These are phyloP conservation scores for Coleophoma eucalyptorum DNA, from an alignment of 2,329 filamentous ascomycete species.

Conservation along the genomic window DNA sequence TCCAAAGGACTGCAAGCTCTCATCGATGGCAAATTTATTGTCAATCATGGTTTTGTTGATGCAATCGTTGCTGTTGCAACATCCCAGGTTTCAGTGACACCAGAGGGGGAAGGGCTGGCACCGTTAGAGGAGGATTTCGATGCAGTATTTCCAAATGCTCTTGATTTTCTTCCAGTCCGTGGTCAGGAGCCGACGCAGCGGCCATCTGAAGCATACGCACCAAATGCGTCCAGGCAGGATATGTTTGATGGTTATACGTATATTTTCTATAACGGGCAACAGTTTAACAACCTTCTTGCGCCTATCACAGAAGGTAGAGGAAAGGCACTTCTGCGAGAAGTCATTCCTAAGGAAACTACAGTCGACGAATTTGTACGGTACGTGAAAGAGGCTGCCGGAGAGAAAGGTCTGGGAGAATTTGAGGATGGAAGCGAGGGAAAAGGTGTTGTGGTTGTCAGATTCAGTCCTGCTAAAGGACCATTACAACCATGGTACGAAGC, in stretches of 20 bases:
- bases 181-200: constrained; percentile 73
- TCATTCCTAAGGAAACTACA: constrained; percentile 59
- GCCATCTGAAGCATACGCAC: constrained; percentile 65
- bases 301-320: constrained; percentile 77
- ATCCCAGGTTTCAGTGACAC: constrained; percentile 41
- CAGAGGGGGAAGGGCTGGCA: constrained; percentile 27
- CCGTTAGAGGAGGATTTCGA: constrained; percentile 78
- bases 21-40: constrained; percentile 75
- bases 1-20: constrained; percentile 83
- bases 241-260: constrained; percentile 89
- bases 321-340: constrained; percentile 68
- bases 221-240: constrained; percentile 59
- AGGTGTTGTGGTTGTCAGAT: constrained; percentile 77
- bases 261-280: constrained; percentile 73
- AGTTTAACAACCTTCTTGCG: constrained; percentile 71
- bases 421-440: constrained; percentile 60
- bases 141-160: constrained; percentile 70
- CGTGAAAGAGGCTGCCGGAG: constrained; percentile 70
- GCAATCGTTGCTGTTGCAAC: constrained; percentile 58
- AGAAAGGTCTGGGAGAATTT: constrained; percentile 65
- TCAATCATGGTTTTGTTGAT: constrained; percentile 69
- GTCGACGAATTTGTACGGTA: constrained; percentile 75
- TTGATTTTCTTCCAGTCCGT: constrained; percentile 67
- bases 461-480: constrained; percentile 54
- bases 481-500: constrained; percentile 61